Base-by-base conservation (phyloP, 768 basidiomycete species). In the Russula foetens region DNA sequence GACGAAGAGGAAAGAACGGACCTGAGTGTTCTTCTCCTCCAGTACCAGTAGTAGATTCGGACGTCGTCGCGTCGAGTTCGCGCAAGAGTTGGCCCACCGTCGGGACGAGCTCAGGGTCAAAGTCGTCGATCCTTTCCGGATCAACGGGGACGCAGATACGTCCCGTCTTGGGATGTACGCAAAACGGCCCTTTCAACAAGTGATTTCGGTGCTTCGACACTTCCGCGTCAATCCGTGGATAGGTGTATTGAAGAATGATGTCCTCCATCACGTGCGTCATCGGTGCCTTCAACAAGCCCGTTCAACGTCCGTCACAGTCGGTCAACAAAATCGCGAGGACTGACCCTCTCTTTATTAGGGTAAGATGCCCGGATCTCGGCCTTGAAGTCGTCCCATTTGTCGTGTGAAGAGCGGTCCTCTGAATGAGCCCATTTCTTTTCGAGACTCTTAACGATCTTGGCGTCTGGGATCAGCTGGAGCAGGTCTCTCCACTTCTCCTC, bases 181-280 rank as follows among this genome's bases (percentile, higher is more conserved):
- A 97, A 73, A 99, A 99, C 0, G 97, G 97, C 23, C 92, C 88
- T 74, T 99, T 99, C 56, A 99, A 82, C 75, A 99, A 80, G 77
- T 99, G 97, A 75, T 99, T 98, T 52, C 94, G 82, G 69, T 95
- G 92, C 69, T 98, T 96, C 3, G 94, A 95, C 29, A 99, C 97
- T 72, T 99, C 97, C 15, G 90, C 90, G 72, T 99, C 97, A 56
- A 99, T 81, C 14, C 97, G 85, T 1, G 96, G 96, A 73, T 98
- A 99, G 0, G 90, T 96, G 72, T 97, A 98, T 67, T 92, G 88
- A 14, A 99, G 76, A 49, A 97, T 78, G 60, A 98, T 83, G 63
- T 98, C 96, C 70, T 96, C 87, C 75, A 93, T 75, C 4, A 85
- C 84, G 1, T 73, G 73, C 55, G 65, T 73, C 44, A 82, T 64